These are phyloP conservation scores for Paspalum vaginatum DNA, from an alignment of 176 grass and related monocot genomes.

Conservation along the genomic window DNA sequence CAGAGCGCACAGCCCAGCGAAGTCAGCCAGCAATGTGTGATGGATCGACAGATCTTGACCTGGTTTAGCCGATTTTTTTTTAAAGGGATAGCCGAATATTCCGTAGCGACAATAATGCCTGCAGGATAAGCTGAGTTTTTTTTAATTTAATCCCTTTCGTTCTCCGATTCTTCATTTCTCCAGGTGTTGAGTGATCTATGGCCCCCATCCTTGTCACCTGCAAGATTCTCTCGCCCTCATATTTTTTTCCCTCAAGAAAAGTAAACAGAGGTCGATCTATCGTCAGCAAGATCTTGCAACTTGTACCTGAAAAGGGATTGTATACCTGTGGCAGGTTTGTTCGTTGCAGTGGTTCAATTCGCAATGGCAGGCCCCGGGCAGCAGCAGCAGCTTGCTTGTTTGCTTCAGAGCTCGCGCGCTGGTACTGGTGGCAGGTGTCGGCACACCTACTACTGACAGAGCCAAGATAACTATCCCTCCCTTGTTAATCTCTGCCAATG, in stretches of 20 bases:
- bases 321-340: slow-evolving; percentile 38
- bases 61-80: too few relatives aligned
- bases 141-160: not conserved
- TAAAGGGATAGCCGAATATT: not conserved
- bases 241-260: not conserved
- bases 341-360: slow-evolving; percentile 30
- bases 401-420: not conserved
- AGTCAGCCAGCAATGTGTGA: not conserved
- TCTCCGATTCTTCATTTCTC: not conserved
- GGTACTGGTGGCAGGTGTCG: slow-evolving; percentile 34
- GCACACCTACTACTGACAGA: slow-evolving; percentile 46
- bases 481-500: not conserved
- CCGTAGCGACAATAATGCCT: not conserved
- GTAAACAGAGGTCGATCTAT: not conserved
- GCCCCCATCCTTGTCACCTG: slow-evolving; percentile 22
- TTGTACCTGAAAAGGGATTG: slow-evolving; percentile 3
- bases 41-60: slow-evolving; percentile 11
- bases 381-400: slow-evolving; percentile 22
- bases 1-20: slow-evolving; percentile 21
- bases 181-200: slow-evolving; percentile 42
- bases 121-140: not conserved
- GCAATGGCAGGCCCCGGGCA: slow-evolving; percentile 21
- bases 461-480: slow-evolving; percentile 15
- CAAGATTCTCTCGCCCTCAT: slow-evolving; percentile 26
- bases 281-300: slow-evolving; percentile 43